A percentile compares a stretch with the other conserved stretches of the same genome.
phyloP scores from a whole-genome alignment of 192 early-diverging fungal genomes.

The Backusella westeae region DNA sequence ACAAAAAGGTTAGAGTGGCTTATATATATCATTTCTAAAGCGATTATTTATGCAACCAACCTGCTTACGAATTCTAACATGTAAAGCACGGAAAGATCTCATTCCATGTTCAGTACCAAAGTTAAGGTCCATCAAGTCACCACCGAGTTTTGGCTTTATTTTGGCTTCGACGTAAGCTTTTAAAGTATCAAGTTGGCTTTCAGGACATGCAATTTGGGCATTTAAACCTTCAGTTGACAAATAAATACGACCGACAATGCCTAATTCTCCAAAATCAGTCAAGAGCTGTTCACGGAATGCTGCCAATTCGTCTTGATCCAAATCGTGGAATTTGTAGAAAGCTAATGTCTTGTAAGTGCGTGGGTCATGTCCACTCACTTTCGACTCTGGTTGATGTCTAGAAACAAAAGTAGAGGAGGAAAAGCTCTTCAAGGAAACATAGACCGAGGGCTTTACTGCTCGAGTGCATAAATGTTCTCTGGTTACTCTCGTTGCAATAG shows the following conservation, averaged over 20 bases:
- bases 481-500: not conserved
- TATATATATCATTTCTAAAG: not conserved
- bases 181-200: constrained; percentile 42
- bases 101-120: constrained; percentile 57
- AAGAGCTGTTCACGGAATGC: constrained; percentile 42
- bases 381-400: constrained; percentile 1
- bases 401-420: not conserved
- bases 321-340: constrained; percentile 52
- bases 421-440: not conserved
- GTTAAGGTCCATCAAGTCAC: constrained; percentile 57
- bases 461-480: not conserved
- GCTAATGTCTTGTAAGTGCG: constrained; percentile 43
- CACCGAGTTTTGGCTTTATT: constrained; percentile 27
- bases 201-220: constrained; percentile 73
- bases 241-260: constrained; percentile 74
- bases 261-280: constrained; percentile 40
- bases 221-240: constrained; percentile 74
- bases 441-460: not conserved
- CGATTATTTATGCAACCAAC: constrained; percentile 26
- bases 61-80: constrained; percentile 65
- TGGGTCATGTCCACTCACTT: constrained; percentile 5
- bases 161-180: constrained; percentile 50
- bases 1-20: not conserved
- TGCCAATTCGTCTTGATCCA: constrained; percentile 24
- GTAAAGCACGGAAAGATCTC: constrained; percentile 61